Evolutionary conservation across 495 filamentous ascomycete genomes (phyloP).

Genomic region (Gamarada debralockiae): DNA sequence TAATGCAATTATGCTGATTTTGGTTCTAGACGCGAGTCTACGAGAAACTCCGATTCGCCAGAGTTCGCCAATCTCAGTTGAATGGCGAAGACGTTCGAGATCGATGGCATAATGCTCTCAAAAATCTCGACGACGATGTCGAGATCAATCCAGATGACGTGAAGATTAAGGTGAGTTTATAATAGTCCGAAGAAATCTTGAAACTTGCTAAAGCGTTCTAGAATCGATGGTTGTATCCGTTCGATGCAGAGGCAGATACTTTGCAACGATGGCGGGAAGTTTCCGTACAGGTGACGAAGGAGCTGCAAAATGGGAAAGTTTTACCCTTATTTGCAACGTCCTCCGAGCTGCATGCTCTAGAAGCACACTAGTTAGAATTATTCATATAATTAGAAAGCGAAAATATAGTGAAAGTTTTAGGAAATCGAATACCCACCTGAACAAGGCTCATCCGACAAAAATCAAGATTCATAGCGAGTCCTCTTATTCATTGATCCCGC

Average conservation of each 20-base stretch:
- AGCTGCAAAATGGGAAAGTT: slow-evolving; percentile 36
- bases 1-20: neutral
- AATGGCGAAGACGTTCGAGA: slow-evolving; percentile 51
- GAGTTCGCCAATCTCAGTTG: slow-evolving; percentile 41
- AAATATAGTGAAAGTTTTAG: too few species aligned
- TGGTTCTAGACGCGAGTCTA: slow-evolving; percentile 38
- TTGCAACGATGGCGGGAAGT: slow-evolving; percentile 38
- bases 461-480: too few species aligned
- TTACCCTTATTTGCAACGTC: slow-evolving; percentile 37
- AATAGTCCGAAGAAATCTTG: neutral
- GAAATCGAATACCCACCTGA: too few species aligned
- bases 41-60: slow-evolving; percentile 46
- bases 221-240: slow-evolving; percentile 47
- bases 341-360: neutral
- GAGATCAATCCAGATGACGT: slow-evolving; percentile 49
- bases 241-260: slow-evolving; percentile 46
- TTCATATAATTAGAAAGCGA: too few species aligned
- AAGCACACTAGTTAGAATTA: neutral
- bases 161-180: slow-evolving; percentile 36
- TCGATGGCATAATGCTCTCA: slow-evolving; percentile 48
- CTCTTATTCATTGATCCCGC: too few species aligned
- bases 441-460: too few species aligned
- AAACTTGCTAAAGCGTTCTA: neutral
- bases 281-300: slow-evolving; percentile 31
- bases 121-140: slow-evolving; percentile 39